Evolutionary conservation across 2,329 filamentous ascomycete species (phyloP), one percentile per base, ranked within the genome.

Genomic region (Penicillium sp.): DNA sequence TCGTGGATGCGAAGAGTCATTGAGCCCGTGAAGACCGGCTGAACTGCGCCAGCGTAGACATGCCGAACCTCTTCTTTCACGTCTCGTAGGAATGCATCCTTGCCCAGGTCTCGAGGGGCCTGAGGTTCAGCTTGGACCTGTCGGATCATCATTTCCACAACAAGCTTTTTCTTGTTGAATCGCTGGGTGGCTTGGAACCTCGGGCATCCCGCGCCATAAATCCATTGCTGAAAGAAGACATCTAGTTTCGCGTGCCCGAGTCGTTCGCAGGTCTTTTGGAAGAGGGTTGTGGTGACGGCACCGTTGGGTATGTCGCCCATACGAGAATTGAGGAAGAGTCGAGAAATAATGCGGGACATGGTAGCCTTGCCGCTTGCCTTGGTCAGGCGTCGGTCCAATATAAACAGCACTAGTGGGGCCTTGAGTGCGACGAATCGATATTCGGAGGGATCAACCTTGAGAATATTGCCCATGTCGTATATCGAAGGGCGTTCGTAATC

Each of bases 1-100:
- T 99, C 94, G 75, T 99, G 94, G 59, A 99, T 97, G 31, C 94
- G 84, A 59, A 99, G 93, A 0, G 94, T 99, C 90, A 99, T 96
- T 0, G 94, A 93, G 0, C 94, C 94, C 1, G 92, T 94, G 67
- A 97, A 97, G 1, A 91, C 83, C n/a, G 86, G 83, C 60, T 91
- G 90, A 14, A 91, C 77, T 49, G 86, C 83, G 13, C 86, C 87
- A 14, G 86, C 83, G 54, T 86, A 86, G 34, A 96, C 83, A 31
- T 84, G 84, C 57, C 87, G 81, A 8, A 86, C 82, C 45, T 88
- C 84, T 72, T 97, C 92, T 64, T 95, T 90, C 52, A 93, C 85
- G 61, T 94, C 89, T 50, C 91, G 84, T 75, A 95, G 83, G 66
- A 99, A 97, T 2, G 89, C 86, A 11, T 86, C 79, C 58, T 89